Base-by-base conservation (phyloP, 1,139 yeast genomes). In the Sporopachydermia cereana region DNA sequence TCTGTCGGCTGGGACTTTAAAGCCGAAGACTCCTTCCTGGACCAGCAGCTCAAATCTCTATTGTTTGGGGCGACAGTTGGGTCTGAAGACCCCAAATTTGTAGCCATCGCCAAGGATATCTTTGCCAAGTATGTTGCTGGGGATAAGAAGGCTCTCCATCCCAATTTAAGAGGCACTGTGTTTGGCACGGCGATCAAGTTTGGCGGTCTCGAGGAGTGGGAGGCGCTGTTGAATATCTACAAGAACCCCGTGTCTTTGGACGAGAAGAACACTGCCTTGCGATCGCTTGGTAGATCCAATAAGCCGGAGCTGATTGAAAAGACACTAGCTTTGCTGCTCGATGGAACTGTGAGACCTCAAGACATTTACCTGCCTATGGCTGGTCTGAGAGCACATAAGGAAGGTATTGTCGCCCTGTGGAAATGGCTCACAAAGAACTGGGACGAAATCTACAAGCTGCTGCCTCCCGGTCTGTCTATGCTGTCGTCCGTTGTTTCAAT, bases 381-480 rank as follows among this genome's bases (percentile, higher is more conserved):
- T 50, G 88, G 93, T 36, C 67, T 85, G 64, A 69, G 82, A 56
- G 58, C 74, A 17, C 79, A 77, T 56, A 69, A 66, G 47, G 70
- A 67, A 42, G 95, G 95, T 65, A 69, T 77, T 50, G 71, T 72
- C 53, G 74, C 76, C 18, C 64, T 80, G 53, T 89, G 91, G 88
- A 51, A 58, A n/a, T 89, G 96, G 95, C 59, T 81, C 54, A 74
- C 74, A 52, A 56, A 52, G n/a, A 79, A 88, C 61, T 88, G 93
- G 89, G 85, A 76, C 48, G 70, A 64, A 43, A 61, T 89, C 51
- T 64, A 66, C 53, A 70, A 75, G 58, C 67, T 72, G 54, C 73
- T 85, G 59, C 95, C 96, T 43, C 86, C 94, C n/a, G 81, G 84
- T 24, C 72, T 83, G 51, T 72, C 86, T 21, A 76, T 88, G 80